Percentiles rank a stretch among this genome's conserved stretches.
phyloP scores from a whole-genome alignment of 2,329 filamentous ascomycete species.

The Fusarium sororula region DNA sequence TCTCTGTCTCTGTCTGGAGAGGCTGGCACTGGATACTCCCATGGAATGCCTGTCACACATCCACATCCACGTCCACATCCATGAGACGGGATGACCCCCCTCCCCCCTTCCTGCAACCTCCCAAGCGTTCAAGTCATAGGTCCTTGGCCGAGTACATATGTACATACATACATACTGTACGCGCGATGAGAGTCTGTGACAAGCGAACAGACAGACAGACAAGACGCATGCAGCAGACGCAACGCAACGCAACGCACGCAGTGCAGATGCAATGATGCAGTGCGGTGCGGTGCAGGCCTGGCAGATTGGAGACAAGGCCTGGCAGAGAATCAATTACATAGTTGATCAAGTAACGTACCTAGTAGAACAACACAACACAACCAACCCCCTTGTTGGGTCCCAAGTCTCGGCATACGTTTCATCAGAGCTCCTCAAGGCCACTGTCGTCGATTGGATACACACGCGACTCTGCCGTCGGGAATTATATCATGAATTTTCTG shows the following conservation, averaged over 20 bases:
- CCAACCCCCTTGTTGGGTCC: constrained; percentile 11
- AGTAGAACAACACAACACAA: not conserved
- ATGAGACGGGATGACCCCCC: constrained; percentile 34
- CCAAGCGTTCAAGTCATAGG: constrained; percentile 18
- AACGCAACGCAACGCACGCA: not conserved
- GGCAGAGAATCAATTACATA: not conserved
- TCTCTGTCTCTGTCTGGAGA: not conserved
- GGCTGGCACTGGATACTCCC: not conserved
- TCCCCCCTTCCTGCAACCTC: constrained; percentile 32
- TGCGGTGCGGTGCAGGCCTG: not conserved
- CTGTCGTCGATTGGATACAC: constrained; percentile 20
- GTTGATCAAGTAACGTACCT: not conserved
- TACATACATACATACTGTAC: constrained; percentile 1
- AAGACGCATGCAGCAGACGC: not conserved
- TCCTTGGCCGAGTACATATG: constrained; percentile 9
- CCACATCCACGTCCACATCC: constrained; percentile 24
- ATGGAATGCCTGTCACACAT: constrained; percentile 30
- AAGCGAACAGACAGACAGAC: not conserved
- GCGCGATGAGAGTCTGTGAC: not conserved
- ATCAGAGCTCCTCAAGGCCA: constrained; percentile 20
- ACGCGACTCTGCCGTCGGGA: constrained; percentile 20
- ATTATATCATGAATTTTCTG: constrained; percentile 12
- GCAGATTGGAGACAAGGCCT: not conserved
- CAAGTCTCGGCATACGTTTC: constrained; percentile 34
- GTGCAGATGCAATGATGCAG: not conserved